Evolutionary conservation across 176 grass and related monocot genomes (phyloP).

Genomic region (Panicum miliaceum): DNA sequence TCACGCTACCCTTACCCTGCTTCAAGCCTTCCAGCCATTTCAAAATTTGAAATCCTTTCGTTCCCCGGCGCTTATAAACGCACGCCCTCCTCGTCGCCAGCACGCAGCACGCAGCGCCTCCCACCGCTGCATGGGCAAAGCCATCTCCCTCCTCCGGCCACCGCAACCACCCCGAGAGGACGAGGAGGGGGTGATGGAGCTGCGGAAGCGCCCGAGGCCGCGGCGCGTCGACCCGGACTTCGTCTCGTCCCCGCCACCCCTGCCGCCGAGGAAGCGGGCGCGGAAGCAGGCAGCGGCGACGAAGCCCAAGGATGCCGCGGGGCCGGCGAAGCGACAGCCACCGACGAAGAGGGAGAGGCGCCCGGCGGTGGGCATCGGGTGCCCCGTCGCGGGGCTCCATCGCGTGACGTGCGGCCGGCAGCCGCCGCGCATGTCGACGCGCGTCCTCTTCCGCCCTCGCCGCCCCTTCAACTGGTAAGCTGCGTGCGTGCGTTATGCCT

Average conservation of each 20-base stretch:
- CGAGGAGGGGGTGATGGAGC: constrained; percentile 48
- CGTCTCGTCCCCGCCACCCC: constrained; percentile 40
- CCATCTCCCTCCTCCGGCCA: constrained; percentile 54
- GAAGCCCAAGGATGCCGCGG: neutral
- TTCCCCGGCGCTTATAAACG: constrained; percentile 52
- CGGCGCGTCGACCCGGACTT: constrained; percentile 51
- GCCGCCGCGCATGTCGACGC: constrained; percentile 46
- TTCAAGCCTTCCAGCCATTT: constrained; percentile 39
- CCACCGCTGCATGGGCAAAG: constrained; percentile 58
- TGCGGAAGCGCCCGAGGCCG: constrained; percentile 51
- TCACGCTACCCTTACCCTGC: neutral
- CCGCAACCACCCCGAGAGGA: constrained; percentile 13
- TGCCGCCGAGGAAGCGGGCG: constrained; percentile 41
- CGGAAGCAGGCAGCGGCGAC: constrained; percentile 22
- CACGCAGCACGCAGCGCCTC: constrained; percentile 39
- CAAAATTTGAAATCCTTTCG: constrained; percentile 55
- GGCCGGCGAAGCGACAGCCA: neutral
- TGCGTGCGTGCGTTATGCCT: neutral
- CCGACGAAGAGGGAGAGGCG: constrained; percentile 36
- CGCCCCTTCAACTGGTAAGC: constrained; percentile 71
- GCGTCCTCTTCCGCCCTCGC: constrained; percentile 48
- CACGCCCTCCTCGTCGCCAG: neutral
- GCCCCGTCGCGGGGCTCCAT: constrained; percentile 40
- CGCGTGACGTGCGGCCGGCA: constrained; percentile 28
- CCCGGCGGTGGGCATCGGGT: constrained; percentile 22